Base-by-base conservation (phyloP, 495 filamentous ascomycete species). In the Penicillium soppii region DNA sequence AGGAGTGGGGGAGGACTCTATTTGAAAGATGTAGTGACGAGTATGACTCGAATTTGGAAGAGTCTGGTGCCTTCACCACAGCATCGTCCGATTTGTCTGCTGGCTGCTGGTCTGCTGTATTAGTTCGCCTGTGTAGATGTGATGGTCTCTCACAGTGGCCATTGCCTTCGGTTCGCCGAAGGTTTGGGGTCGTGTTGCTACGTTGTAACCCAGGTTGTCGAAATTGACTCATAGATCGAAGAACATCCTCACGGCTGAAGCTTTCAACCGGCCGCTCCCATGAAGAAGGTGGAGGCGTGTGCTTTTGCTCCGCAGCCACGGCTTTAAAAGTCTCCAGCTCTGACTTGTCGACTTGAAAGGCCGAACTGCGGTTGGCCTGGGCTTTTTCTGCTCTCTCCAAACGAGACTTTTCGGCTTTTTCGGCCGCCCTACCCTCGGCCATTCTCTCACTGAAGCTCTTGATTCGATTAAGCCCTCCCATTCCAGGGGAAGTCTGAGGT, bases 381-480 rank as follows among this genome's bases (percentile, higher is more conserved):
- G 75, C 65, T 49, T 83, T 81, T 36, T 88, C 80, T 25, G 61
- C 58, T 33, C 80, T 79, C 32, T 81, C 77, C 48, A 74, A 66
- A 15, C 64, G 67, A 32, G 69, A 57, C 20, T 73, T 75, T 7
- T 85, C 82, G 21, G 70, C 66, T 21, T 73, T 75, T 9, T 85
- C 82, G 22, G 70, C 66, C 7, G 63, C 62, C 47, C 82, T 71
- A 47, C 69, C 80, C 52, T 90, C 84, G 0, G 89, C 88, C 52
- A 97, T 82, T 20, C 90, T 76, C 65, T 97, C 90, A 56, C 89
- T 96, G 62, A 97, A 98, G 23, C 82, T 89, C 63, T 87, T 83
- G 1, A 80, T 78, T 39, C 76, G 71, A 6, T 74, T 54, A 12
- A 50, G n/a, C 0, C 62, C 66, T 20, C 58, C 67, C 30, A 61